Percentiles rank a stretch among this genome's conserved stretches.
phyloP scores from a whole-genome alignment of 2,329 filamentous ascomycete species.

The Paraphoma sp. region DNA sequence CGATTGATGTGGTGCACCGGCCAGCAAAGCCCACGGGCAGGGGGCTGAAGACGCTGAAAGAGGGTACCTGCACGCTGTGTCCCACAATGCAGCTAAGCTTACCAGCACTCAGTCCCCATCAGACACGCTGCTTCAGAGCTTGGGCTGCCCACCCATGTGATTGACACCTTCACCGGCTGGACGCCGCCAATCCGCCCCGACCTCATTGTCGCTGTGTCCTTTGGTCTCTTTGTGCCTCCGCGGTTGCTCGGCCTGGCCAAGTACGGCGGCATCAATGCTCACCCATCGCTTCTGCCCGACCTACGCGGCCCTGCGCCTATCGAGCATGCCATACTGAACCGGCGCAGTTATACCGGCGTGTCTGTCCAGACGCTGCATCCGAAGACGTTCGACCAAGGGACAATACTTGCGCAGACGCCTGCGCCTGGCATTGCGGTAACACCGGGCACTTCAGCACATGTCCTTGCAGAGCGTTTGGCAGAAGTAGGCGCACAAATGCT shows the following conservation, averaged over 20 bases:
- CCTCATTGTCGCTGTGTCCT: slow-evolving; percentile 90
- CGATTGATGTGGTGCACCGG: slow-evolving; percentile 85
- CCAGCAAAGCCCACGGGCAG: slow-evolving; percentile 80
- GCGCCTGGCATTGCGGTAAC: slow-evolving; percentile 61
- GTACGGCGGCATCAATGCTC: slow-evolving; percentile 91
- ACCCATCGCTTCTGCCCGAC: slow-evolving; percentile 88
- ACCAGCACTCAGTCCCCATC: slow-evolving; percentile 69
- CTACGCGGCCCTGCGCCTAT: slow-evolving; percentile 87
- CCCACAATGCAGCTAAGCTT: slow-evolving; percentile 7
- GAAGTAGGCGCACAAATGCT: slow-evolving; percentile 74
- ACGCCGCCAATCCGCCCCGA: slow-evolving; percentile 59
- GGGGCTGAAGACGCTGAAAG: slow-evolving; percentile 70
- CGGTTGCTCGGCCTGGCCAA: slow-evolving; percentile 72
- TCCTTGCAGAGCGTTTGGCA: slow-evolving; percentile 63
- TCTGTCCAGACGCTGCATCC: slow-evolving; percentile 87
- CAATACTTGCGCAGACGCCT: slow-evolving; percentile 71
- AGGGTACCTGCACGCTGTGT: slow-evolving; percentile 59
- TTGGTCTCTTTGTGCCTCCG: slow-evolving; percentile 85
- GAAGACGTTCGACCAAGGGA: slow-evolving; percentile 77
- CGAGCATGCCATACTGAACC: slow-evolving; percentile 77
- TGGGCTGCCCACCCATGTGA: slow-evolving; percentile 71
- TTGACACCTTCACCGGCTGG: slow-evolving; percentile 86
- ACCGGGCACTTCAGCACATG: slow-evolving; percentile 55
- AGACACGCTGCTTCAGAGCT: slow-evolving; percentile 68
- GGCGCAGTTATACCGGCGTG: slow-evolving; percentile 70